Conservation (phyloP, 495 filamentous ascomycete species). For the Talaromyces ruber region DNA sequence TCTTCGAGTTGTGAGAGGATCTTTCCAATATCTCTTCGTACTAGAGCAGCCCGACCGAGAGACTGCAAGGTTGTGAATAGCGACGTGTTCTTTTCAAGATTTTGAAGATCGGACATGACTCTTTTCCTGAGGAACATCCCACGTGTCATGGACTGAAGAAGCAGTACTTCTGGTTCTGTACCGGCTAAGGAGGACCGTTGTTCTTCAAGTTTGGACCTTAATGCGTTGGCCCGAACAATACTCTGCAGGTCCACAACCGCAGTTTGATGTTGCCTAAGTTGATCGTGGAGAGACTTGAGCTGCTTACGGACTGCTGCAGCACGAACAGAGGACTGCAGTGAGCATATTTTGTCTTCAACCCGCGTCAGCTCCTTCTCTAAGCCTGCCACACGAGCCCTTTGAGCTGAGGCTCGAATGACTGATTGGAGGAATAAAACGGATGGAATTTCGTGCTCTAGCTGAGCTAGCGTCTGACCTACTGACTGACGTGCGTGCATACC, state of each 20-base stretch:
- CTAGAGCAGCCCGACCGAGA: constrained; percentile 62
- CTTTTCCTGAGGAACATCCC: constrained; percentile 35
- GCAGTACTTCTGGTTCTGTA: constrained; percentile 25
- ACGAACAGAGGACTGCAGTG: constrained; percentile 35
- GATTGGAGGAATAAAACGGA: constrained; percentile 41
- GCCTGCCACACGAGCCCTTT: constrained; percentile 20
- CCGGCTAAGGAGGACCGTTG: constrained; percentile 23
- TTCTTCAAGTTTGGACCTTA: constrained; percentile 26
- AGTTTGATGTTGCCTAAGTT: constrained; percentile 20
- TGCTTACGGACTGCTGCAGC: constrained; percentile 24
- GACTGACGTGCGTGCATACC: constrained; percentile 38
- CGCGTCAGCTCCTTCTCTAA: constrained; percentile 24
- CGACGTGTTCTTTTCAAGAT: constrained; percentile 48
- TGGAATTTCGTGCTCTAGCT: constrained; percentile 20
- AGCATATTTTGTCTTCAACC: constrained; percentile 15
- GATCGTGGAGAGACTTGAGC: constrained; percentile 16
- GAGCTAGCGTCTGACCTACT: constrained; percentile 22
- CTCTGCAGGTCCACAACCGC: constrained; percentile 25
- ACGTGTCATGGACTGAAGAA: constrained; percentile 39
- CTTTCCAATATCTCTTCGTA: constrained; percentile 61
- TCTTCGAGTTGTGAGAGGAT: constrained; percentile 71
- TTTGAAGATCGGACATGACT: constrained; percentile 38
- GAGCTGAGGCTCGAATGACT: constrained; percentile 25
- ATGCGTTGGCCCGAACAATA: constrained; percentile 19
- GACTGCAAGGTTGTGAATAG: constrained; percentile 63